Percentiles rank a stretch among this genome's conserved stretches.
phyloP scores from a whole-genome alignment of 2,329 filamentous ascomycete species.

The Cladophialophora psammophila region DNA sequence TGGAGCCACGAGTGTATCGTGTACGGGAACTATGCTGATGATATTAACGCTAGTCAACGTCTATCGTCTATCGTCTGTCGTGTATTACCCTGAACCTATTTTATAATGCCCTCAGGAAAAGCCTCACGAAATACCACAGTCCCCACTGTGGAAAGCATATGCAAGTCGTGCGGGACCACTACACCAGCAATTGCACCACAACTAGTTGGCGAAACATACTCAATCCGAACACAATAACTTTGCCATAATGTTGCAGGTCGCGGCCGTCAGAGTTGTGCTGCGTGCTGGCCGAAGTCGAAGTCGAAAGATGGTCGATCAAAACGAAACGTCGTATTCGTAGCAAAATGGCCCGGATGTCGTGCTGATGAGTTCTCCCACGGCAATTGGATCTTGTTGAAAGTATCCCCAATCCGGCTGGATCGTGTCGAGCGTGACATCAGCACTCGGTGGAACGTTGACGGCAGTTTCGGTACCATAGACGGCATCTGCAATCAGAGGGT shows the following conservation, averaged over 20 bases:
- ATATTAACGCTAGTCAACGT: not conserved
- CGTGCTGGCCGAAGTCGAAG: not conserved
- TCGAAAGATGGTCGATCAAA: slow-evolving; percentile 24
- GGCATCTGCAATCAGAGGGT: slow-evolving; percentile 35
- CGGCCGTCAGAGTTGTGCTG: slow-evolving; percentile 5
- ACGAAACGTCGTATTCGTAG: slow-evolving; percentile 40
- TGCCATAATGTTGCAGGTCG: not conserved
- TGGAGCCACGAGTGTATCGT: not conserved
- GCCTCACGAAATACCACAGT: not conserved
- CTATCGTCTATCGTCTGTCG: not conserved
- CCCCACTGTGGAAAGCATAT: not conserved
- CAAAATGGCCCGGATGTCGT: slow-evolving; percentile 42
- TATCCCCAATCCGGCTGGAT: slow-evolving; percentile 37
- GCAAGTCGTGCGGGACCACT: not conserved
- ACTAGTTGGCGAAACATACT: not conserved
- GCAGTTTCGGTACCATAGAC: slow-evolving; percentile 40
- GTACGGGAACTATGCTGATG: not conserved
- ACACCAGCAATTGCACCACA: not conserved
- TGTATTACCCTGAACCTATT: not conserved
- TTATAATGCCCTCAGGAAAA: not conserved
- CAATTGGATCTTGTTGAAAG: slow-evolving; percentile 27
- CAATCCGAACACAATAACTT: no score
- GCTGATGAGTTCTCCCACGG: slow-evolving; percentile 38
- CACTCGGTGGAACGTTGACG: slow-evolving; percentile 37
- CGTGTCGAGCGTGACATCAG: slow-evolving; percentile 40